A percentile compares a stretch with the other conserved stretches of the same genome.
These are phyloP conservation scores for Cladosporium sp. DNA, from an alignment of 2,329 filamentous ascomycete species.

Conservation along the genomic window DNA sequence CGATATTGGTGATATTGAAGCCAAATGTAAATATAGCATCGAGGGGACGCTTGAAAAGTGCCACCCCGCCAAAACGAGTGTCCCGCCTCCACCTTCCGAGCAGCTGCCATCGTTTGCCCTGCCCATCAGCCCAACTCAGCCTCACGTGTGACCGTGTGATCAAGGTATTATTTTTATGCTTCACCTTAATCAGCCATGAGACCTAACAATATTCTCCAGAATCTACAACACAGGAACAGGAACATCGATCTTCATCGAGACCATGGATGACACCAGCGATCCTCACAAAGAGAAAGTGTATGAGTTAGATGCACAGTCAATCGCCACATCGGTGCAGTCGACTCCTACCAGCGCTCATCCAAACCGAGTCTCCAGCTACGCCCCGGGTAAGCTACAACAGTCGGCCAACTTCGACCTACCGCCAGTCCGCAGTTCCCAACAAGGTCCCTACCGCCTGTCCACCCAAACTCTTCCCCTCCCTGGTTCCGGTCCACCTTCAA, in stretches of 20 bases:
- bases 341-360: constrained; percentile 1
- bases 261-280: constrained; percentile 10
- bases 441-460: constrained; percentile 13
- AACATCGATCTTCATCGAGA: neutral
- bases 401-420: neutral
- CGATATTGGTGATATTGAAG: neutral
- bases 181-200: neutral
- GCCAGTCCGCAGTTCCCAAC: constrained; percentile 2
- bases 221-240: neutral
- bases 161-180: neutral
- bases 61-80: neutral
- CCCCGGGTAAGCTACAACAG: constrained; percentile 7
- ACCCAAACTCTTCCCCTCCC: constrained; percentile 1
- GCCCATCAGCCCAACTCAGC: neutral
- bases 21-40: constrained; percentile 1
- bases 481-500: neutral
- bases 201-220: neutral
- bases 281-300: neutral
- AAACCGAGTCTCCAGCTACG: constrained; percentile 10
- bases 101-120: neutral
- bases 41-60: neutral
- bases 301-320: constrained; percentile 11
- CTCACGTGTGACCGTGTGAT: neutral
- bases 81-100: neutral
- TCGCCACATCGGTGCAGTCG: constrained; percentile 4